Percentiles rank a stretch among this genome's conserved stretches.
phyloP scores from a whole-genome alignment of 306 rosid species.

The Ormosia emarginata region DNA sequence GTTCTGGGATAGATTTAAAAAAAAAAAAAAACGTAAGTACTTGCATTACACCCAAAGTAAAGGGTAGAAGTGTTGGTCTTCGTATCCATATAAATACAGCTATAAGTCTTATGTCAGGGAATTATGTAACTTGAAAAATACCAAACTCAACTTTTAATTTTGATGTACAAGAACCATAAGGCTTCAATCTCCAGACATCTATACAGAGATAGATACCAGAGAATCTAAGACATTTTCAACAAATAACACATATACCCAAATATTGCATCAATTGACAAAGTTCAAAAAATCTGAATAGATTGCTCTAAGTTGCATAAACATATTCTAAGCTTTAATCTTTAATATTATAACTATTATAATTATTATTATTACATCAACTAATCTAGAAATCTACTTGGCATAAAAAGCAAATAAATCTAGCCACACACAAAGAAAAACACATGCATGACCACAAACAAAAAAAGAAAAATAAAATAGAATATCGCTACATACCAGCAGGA shows the following conservation, averaged over 20 bases:
- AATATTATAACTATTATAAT: too few species aligned
- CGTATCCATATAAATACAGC: neutral
- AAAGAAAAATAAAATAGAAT: neutral
- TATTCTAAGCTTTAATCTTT: neutral
- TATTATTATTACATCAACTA: neutral
- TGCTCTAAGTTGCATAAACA: neutral
- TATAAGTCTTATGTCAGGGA: neutral
- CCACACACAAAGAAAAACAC: neutral
- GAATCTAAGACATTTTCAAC: too few species aligned
- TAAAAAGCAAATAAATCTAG: neutral
- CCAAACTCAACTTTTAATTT: neutral
- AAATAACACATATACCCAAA: neutral
- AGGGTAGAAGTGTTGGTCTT: neutral
- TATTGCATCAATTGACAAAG: neutral
- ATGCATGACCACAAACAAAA: neutral
- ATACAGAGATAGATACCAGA: neutral
- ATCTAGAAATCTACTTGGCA: neutral
- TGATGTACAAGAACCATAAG: neutral
- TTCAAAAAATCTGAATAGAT: neutral
- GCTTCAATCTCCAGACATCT: neutral
- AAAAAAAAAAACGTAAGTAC: neutral
- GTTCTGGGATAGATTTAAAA: neutral
- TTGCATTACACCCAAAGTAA: conserved; percentile 22
- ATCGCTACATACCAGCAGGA: conserved; percentile 53
- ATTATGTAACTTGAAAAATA: neutral